These are phyloP conservation scores for Ceratobasidium theobromae DNA, from an alignment of 1,284 basidiomycete genomes.

Conservation along the genomic window DNA sequence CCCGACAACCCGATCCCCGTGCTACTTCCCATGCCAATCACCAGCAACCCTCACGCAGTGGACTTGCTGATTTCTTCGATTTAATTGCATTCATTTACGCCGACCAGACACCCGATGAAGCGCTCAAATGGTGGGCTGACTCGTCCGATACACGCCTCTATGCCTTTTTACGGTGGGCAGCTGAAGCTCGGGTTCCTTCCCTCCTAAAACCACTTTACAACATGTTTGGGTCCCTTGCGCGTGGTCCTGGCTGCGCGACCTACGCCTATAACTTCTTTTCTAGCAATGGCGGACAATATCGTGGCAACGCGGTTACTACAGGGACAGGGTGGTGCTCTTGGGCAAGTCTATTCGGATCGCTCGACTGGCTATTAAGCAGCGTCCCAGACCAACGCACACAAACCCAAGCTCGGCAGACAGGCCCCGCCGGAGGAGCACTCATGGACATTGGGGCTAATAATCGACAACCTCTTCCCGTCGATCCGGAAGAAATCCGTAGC, in stretches of 20 bases:
- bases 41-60: constrained; percentile 61
- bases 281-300: constrained; percentile 46
- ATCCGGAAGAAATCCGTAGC: constrained; percentile 74
- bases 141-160: constrained; percentile 64
- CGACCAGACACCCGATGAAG: constrained; percentile 70
- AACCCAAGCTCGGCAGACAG: background rate
- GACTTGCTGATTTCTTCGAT: constrained; percentile 81
- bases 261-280: constrained; percentile 80
- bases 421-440: constrained; percentile 4
- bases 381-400: constrained; percentile 26
- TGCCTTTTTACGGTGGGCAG: constrained; percentile 83
- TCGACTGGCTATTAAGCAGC: constrained; percentile 45
- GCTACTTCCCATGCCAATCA: constrained; percentile 51
- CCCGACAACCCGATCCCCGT: constrained; percentile 52
- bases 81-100: constrained; percentile 82
- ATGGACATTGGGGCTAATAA: constrained; percentile 37
- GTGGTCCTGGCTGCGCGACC: constrained; percentile 81
- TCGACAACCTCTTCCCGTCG: constrained; percentile 54
- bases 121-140: constrained; percentile 84
- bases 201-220: constrained; percentile 82
- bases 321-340: constrained; percentile 43
- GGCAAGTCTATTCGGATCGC: constrained; percentile 55
- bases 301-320: constrained; percentile 54
- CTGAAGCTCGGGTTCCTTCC: constrained; percentile 70
- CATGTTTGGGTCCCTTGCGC: constrained; percentile 83